Base-by-base conservation (phyloP, 306 rosid species). In the Carpinus fangiana region DNA sequence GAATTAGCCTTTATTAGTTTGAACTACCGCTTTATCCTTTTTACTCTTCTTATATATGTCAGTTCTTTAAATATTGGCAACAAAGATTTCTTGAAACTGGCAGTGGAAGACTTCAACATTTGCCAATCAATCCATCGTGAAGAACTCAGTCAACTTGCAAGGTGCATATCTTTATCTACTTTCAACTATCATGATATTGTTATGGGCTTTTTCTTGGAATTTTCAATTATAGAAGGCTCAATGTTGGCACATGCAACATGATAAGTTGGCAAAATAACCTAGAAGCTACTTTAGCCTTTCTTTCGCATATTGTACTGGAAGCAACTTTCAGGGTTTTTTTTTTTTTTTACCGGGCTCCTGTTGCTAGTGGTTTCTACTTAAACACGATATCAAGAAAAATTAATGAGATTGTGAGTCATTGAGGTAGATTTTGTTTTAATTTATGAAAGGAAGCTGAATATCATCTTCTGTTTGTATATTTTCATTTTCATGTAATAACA, bases 81-180 rank as follows among this genome's bases (percentile, higher is more conserved):
- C 85, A 83, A 81, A 82, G 89, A 95, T 77, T 79, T 85, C 82
- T 87, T 90, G 23, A 86, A 87, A 73, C 78, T 92, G 50, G 98
- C 97, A 11, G 90, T 85, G 46, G 97, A 82, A 77, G 97, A 95
- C 87, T 95, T 88, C 90, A 95, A 92, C 72, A 72, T 59, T 18
- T 88, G 94, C 85, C 98, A 89, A 81, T 82, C 85, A 43, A 76
- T 83, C 67, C 93, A 95, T 31, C 81, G 8, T 1, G 78, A 88
- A 78, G 97, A 95, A 88, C 84, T 87, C 64, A 76, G 86, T 70
- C 82, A 70, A 70, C 88, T 95, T 55, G 72, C 89, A 52, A 90
- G 91, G 98, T 90, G 57, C 53, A 47, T 50, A 76, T 62, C 41
- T 57, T 48, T 28, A 9, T 64, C 36, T 28, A 36, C 65, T 66